These are phyloP conservation scores for Tetracladium setigerum DNA, from an alignment of 495 filamentous ascomycete species.

Conservation along the genomic window DNA sequence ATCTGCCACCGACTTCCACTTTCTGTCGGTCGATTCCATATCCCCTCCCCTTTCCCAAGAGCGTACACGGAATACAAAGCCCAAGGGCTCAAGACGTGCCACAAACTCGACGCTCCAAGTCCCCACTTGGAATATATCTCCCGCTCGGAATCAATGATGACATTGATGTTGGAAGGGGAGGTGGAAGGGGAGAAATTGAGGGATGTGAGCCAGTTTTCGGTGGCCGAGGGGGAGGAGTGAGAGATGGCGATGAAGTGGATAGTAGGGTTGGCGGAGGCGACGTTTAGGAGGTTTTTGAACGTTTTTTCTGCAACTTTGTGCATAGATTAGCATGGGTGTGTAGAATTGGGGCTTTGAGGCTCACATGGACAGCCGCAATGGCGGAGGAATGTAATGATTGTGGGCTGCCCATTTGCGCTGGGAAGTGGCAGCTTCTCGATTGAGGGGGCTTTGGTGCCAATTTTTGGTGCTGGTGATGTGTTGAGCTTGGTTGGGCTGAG, in stretches of 20 bases:
- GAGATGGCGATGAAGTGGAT: constrained; percentile 51
- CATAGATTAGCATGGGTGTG: constrained; percentile 1
- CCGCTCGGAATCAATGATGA: constrained; percentile 45
- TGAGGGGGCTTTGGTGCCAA: constrained; percentile 41
- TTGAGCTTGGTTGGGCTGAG: constrained; percentile 24
- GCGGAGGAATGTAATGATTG: constrained; percentile 48
- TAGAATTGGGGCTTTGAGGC: constrained; percentile 3
- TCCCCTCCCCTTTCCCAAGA: constrained; percentile 43
- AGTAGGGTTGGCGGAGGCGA: constrained; percentile 37
- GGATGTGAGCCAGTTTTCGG: constrained; percentile 44
- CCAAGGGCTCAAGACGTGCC: constrained; percentile 41
- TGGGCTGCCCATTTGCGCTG: constrained; percentile 30
- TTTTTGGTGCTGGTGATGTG: constrained; percentile 29
- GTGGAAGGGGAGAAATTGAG: constrained; percentile 32
- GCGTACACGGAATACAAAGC: constrained; percentile 38
- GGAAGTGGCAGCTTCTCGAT: constrained; percentile 36
- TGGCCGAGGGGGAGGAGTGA: constrained; percentile 41
- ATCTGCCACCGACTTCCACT: constrained; percentile 53
- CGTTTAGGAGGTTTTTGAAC: constrained; percentile 36
- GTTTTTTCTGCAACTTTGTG: constrained; percentile 51
- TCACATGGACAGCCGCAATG: constrained; percentile 57
- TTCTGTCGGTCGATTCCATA: constrained; percentile 47
- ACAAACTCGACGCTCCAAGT: constrained; percentile 40
- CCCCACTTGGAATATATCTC: constrained; percentile 47
- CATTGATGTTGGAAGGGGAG: constrained; percentile 35